Base-by-base conservation (phyloP, 345 rosid genomes). In the Salix brachista region DNA sequence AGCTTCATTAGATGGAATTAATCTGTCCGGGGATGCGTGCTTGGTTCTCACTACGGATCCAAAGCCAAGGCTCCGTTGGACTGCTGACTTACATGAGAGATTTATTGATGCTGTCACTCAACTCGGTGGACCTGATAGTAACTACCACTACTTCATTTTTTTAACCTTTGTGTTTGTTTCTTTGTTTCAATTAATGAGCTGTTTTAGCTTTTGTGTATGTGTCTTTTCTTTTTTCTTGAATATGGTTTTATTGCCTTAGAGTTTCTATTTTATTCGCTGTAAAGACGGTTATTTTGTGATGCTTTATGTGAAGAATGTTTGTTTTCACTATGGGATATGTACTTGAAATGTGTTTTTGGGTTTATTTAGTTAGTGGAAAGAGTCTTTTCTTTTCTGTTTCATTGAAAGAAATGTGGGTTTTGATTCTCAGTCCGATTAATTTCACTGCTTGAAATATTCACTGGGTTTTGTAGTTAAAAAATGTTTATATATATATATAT, bases 31-130 rank as follows among this genome's bases (percentile, higher is more conserved):
- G 17, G 97, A 91, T 30, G 89, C 95, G 23, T 92, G 97, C 75
- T 77, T 94, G 79, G 95, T 91, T 64, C 82, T 94, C 80, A 92
- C 98, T 69, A 83, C 98, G 71, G 98, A 94, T 86, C 97, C 98
- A 12, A 94, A 92, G 81, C 98, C 98, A 69, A 92, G 97, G 4
- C 98, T 94, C 75, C 97, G 98, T 0, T 94, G 98, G 98, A 92
- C 98, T 13, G 81, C 94, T 11, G 98, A 94, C 83, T 97, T 94
- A 79, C 98, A 94, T 74, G 98, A 91, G 25, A 86, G 98, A 81
- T 94, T 94, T 80, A 84, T 94, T 23, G 97, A 94, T 80, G 97
- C 94, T 74, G 95, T 94, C 60, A 83, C 97, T 54, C 95, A 94
- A 80, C 94, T 94, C n/a, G 98, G 97, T 2, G 97, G 98, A 60